phyloP scores from a whole-genome alignment of 176 grass and related monocot genomes.

The Bothriochloa decipiens region DNA sequence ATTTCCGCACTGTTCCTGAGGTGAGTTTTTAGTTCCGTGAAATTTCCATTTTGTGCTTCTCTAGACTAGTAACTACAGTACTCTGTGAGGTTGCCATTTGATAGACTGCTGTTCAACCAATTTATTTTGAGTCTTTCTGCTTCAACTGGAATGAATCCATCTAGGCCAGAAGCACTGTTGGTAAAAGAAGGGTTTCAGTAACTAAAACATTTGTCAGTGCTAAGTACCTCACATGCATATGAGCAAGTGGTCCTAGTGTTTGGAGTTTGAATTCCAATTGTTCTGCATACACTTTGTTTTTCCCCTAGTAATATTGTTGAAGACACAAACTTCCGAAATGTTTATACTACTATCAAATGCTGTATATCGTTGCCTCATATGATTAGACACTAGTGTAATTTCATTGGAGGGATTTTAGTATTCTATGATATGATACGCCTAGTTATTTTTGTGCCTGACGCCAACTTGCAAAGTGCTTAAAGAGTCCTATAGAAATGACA shows the following conservation, averaged over 20 bases:
- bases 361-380: not conserved
- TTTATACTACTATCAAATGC: not conserved
- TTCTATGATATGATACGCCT: not conserved
- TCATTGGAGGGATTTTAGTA: not conserved
- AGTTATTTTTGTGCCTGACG: not conserved
- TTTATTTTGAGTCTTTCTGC: not conserved
- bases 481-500: not conserved
- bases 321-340: not conserved
- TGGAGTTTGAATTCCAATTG: not conserved
- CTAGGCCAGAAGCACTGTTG: not conserved
- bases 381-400: not conserved
- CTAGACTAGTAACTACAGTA: not conserved
- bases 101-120: not conserved
- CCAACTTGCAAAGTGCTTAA: not conserved
- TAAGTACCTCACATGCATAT: not conserved
- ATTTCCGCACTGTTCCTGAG: constrained; percentile 94
- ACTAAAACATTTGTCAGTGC: not conserved
- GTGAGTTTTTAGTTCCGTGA: constrained; percentile 31
- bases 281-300: not conserved
- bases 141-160: not conserved
- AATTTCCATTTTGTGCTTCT: not conserved
- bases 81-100: not conserved
- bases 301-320: not conserved
- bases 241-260: not conserved
- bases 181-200: not conserved